phyloP scores from a whole-genome alignment of 768 basidiomycete species.

The Clitopilus hobsonii region DNA sequence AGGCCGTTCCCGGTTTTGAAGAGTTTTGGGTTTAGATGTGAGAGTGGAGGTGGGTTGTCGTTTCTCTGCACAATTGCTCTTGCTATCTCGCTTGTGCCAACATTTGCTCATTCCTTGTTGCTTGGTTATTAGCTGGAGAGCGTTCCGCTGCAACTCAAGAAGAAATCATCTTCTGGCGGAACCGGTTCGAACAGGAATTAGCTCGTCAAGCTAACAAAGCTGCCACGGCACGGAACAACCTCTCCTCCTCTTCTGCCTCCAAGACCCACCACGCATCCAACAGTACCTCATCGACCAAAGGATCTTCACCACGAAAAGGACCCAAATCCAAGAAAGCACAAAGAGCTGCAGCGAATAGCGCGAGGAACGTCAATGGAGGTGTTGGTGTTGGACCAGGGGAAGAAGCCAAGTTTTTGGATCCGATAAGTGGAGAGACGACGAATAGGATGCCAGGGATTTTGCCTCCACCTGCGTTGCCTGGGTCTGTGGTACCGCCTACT shows the following conservation, averaged over 20 bases:
- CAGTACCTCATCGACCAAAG: not conserved
- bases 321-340: constrained; percentile 19
- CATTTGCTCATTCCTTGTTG: constrained; percentile 4
- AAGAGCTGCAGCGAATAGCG: constrained; percentile 29
- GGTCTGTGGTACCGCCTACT: not conserved
- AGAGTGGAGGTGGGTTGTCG: constrained; percentile 62
- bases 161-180: constrained; percentile 61
- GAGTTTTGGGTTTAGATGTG: constrained; percentile 58
- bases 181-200: constrained; percentile 71
- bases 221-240: constrained; percentile 36
- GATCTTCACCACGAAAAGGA: constrained; percentile 11
- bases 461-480: not conserved
- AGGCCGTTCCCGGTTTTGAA: constrained; percentile 39
- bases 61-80: constrained; percentile 18
- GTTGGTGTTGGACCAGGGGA: constrained; percentile 27
- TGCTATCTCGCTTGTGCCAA: constrained; percentile 9
- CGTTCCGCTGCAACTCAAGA: constrained; percentile 64
- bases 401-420: constrained; percentile 33
- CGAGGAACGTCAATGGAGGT: constrained; percentile 14
- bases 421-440: constrained; percentile 7
- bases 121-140: constrained; percentile 53
- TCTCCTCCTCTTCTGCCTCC: too few species aligned
- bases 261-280: not conserved
- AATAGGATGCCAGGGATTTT: not conserved
- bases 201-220: constrained; percentile 64